A percentile compares a stretch with the other conserved stretches of the same genome.
Conservation (phyloP, 371 early-diverging fungal species). For the Rhizopus sp. region DNA sequence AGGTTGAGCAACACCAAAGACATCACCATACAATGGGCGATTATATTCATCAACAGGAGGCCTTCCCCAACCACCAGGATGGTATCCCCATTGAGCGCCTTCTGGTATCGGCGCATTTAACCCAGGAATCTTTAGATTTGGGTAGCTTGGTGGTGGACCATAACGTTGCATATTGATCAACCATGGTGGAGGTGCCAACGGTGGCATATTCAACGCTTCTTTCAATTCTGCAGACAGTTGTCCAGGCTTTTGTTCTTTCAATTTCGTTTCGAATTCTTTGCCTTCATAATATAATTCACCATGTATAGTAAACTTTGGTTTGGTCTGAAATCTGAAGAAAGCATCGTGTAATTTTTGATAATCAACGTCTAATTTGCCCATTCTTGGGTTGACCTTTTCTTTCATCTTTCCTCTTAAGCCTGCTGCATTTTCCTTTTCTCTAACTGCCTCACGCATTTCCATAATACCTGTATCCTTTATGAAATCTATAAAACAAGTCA, state of each 20-base stretch:
- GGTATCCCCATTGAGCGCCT: constrained; percentile 99
- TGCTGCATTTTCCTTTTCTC: constrained; percentile 81
- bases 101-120: constrained; percentile 97
- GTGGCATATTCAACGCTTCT: constrained; percentile 89
- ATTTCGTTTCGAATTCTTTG: constrained; percentile 91
- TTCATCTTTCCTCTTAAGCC: constrained; percentile 85
- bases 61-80: constrained; percentile 98
- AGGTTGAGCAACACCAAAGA: constrained; percentile 74
- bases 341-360: constrained; percentile 97
- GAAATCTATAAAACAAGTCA: constrained; percentile 62
- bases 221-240: constrained; percentile 85
- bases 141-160: constrained; percentile 97
- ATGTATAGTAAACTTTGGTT: constrained; percentile 79
- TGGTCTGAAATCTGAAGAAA: constrained; percentile 95
- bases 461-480: constrained; percentile 97
- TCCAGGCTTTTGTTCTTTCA: constrained; percentile 91
- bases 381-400: constrained; percentile 90
- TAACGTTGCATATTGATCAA: constrained; percentile 98
- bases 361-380: constrained; percentile 95
- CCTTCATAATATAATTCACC: constrained; percentile 98
- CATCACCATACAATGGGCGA: constrained; percentile 95
- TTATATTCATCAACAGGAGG: constrained; percentile 97
- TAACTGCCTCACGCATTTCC: constrained; percentile 91
- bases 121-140: constrained; percentile 92
- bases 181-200: constrained; percentile 97